Percentiles rank a stretch among this genome's conserved stretches.
Conservation (phyloP, 2,329 filamentous ascomycete species). For the Metarhizium humberi region DNA sequence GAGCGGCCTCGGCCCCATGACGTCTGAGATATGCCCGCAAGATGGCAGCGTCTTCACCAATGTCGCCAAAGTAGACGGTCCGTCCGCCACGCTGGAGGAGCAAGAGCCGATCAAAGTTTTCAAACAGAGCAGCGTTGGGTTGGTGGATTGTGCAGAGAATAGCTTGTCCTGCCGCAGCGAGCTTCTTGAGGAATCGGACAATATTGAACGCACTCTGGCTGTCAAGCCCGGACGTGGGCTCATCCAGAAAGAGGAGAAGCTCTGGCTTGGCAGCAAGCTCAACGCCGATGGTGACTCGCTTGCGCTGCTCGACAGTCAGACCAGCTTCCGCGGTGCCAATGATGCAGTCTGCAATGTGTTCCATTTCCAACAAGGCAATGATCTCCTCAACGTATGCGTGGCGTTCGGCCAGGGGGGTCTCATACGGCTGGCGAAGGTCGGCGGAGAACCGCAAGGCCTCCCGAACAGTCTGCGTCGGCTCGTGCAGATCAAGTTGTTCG, state of each 20-base stretch:
- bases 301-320: conserved; percentile 55
- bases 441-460: conserved; percentile 57
- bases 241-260: conserved; percentile 68
- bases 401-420: conserved; percentile 44
- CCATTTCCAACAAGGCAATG: conserved; percentile 49
- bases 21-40: conserved; percentile 56
- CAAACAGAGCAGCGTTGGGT: conserved; percentile 76
- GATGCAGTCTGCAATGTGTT: conserved; percentile 47
- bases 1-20: conserved; percentile 49
- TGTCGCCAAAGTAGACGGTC: conserved; percentile 79
- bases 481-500: conserved; percentile 54
- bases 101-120: conserved; percentile 77
- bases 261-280: conserved; percentile 79
- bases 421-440: conserved; percentile 46
- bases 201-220: conserved; percentile 64
- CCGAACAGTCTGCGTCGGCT: conserved; percentile 52
- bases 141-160: conserved; percentile 90
- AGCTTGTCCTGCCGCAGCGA: conserved; percentile 72
- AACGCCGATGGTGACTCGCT: conserved; percentile 84
- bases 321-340: conserved; percentile 58
- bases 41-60: conserved; percentile 63
- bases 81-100: conserved; percentile 70
- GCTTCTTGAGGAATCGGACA: conserved; percentile 67
- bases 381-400: conserved; percentile 53
- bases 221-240: conserved; percentile 64